Evolutionary conservation across 495 filamentous ascomycete species (phyloP).

Genomic region (Penicillium fimorum): DNA sequence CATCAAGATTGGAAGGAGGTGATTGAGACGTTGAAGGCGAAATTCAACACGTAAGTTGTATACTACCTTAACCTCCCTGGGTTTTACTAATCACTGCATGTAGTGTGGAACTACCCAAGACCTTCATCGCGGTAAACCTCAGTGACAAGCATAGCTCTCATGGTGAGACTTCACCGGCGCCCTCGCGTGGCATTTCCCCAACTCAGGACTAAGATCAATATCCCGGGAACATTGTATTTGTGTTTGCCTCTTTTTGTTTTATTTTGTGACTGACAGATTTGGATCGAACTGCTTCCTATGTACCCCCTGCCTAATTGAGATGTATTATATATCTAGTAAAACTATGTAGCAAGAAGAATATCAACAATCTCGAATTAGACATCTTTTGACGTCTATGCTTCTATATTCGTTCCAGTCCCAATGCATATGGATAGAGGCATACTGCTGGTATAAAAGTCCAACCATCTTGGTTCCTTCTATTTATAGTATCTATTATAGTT

Average conservation of each 20-base stretch:
- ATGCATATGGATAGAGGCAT: neutral
- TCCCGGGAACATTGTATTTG: neutral
- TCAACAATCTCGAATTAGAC: neutral
- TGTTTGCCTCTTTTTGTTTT: neutral
- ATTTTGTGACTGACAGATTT: neutral
- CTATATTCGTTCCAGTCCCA: neutral
- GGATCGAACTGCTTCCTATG: neutral
- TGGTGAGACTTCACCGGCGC: conserved; percentile 6
- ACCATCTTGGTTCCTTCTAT: neutral
- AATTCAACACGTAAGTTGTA: conserved; percentile 81
- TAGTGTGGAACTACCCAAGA: conserved; percentile 91
- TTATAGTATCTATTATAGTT: neutral
- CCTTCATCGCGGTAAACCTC: conserved; percentile 63
- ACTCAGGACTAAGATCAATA: conserved; percentile 3
- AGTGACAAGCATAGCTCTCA: conserved; percentile 29
- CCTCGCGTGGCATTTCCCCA: neutral
- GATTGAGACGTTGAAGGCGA: conserved; percentile 87
- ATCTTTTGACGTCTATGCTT: neutral
- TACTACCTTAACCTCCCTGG: neutral
- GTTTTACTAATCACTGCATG: conserved; percentile 13
- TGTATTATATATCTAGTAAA: conserved; percentile 1
- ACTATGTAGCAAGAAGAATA: conserved; percentile 1
- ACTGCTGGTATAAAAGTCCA: neutral
- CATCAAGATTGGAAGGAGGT: conserved; percentile 94
- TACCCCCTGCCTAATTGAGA: neutral